Conservation (phyloP, 2,329 filamentous ascomycete species). For the Dactylellina parvicollis region DNA sequence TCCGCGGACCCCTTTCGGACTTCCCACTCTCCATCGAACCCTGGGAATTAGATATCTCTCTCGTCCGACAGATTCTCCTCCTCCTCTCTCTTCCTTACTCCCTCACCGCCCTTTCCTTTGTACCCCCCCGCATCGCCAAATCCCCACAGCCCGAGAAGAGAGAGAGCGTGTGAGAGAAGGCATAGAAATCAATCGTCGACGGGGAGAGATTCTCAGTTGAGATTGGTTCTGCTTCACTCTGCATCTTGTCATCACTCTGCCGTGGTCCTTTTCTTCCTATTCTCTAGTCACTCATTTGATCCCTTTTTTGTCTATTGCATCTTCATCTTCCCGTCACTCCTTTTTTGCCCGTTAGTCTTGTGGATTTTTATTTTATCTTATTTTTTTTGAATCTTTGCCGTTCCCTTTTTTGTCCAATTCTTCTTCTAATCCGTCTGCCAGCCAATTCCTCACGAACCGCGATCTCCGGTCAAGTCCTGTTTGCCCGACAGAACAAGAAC, state of each 20-base stretch:
- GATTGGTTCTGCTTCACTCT: conserved; percentile 9
- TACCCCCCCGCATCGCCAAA: conserved; percentile 29
- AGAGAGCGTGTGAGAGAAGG: conserved; percentile 9
- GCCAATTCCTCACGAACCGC: conserved; percentile 12
- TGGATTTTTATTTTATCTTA: conserved; percentile 11
- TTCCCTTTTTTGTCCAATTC: conserved; percentile 8
- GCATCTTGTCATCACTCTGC: conserved; percentile 3
- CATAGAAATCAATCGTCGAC: conserved; percentile 8
- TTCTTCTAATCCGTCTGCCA: background rate
- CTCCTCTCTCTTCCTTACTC: conserved; percentile 3
- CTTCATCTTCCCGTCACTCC: conserved; percentile 22
- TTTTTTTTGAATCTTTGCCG: conserved; percentile 5
- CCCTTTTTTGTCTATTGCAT: conserved; percentile 26
- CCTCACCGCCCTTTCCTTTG: background rate
- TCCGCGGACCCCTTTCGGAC: background rate
- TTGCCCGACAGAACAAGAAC: background rate
- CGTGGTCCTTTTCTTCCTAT: conserved; percentile 22
- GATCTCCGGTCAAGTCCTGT: conserved; percentile 1
- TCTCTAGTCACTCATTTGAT: conserved; percentile 29
- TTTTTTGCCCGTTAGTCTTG: conserved; percentile 14
- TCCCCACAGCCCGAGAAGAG: conserved; percentile 28
- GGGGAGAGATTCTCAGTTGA: conserved; percentile 4
- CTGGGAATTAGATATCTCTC: background rate
- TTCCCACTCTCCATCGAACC: background rate
- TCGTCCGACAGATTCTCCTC: conserved; percentile 14